Percentiles rank a stretch among this genome's conserved stretches.
These are phyloP conservation scores for Plectosphaerella cucumerina DNA, from an alignment of 2,329 filamentous ascomycete genomes.

Conservation along the genomic window DNA sequence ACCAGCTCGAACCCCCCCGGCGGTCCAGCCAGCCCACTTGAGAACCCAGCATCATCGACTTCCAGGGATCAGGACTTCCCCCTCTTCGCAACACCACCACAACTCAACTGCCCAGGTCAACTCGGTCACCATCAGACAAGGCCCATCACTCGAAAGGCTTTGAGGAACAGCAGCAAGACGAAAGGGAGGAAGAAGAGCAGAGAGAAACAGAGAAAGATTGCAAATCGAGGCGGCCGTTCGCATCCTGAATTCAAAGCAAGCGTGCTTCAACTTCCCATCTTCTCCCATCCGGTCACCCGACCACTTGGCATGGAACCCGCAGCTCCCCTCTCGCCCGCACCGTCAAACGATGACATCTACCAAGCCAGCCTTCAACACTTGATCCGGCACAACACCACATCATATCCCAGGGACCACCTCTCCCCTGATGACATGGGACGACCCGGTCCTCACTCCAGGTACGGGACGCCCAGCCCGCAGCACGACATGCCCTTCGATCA, in stretches of 20 bases:
- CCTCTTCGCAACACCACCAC: neutral
- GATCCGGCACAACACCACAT: slow-evolving; percentile 35
- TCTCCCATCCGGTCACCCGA: neutral
- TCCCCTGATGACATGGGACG: slow-evolving; percentile 22
- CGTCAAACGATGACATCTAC: slow-evolving; percentile 30
- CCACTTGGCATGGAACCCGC: slow-evolving; percentile 28
- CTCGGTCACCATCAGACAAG: too few relatives aligned
- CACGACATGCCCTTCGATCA: slow-evolving; percentile 21
- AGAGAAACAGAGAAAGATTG: too few relatives aligned
- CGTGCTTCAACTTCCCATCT: neutral
- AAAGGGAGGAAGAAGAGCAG: too few relatives aligned
- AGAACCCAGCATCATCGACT: neutral
- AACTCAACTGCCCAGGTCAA: neutral
- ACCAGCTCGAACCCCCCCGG: neutral
- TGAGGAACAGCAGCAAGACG: too few relatives aligned
- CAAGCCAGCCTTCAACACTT: slow-evolving; percentile 38
- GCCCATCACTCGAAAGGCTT: neutral
- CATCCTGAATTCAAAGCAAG: neutral
- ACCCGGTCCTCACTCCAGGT: slow-evolving; percentile 29
- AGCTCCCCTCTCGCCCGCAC: slow-evolving; percentile 41
- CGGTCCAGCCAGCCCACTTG: neutral
- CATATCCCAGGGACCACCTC: slow-evolving; percentile 19
- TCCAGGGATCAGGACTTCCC: too few relatives aligned
- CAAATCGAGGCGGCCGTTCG: too few relatives aligned
- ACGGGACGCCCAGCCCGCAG: slow-evolving; percentile 31